phyloP scores from a whole-genome alignment of 306 rosid species.

The Castanea crenata region DNA sequence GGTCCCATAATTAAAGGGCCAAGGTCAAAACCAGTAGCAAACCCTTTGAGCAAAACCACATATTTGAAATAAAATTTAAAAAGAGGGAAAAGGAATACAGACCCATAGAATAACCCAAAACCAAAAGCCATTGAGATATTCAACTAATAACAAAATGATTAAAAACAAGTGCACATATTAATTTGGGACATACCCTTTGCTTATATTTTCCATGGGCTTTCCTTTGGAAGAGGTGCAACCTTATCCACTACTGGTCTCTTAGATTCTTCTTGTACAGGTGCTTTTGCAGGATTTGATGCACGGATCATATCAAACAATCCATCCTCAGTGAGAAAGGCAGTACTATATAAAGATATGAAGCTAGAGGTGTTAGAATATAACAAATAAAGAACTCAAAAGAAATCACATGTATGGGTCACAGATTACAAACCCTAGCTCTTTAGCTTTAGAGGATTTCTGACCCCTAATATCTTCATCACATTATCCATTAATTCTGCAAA shows the following conservation, averaged over 20 bases:
- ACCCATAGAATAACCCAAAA: neutral
- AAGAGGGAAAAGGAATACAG: neutral
- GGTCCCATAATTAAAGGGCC: neutral
- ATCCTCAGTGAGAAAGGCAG: conserved; percentile 87
- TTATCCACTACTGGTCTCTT: conserved; percentile 42
- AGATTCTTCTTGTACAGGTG: conserved; percentile 37
- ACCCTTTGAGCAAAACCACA: neutral
- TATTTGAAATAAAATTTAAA: no score
- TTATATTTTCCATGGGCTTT: conserved; percentile 49
- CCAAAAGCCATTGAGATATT: neutral
- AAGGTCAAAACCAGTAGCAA: neutral
- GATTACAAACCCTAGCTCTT: conserved; percentile 84
- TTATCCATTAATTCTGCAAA: conserved; percentile 79
- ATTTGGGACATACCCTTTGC: conserved; percentile 53
- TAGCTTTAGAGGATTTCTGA: conserved; percentile 81
- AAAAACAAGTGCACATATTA: neutral
- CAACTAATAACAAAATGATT: neutral
- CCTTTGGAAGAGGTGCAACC: conserved; percentile 42
- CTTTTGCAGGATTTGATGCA: conserved; percentile 56
- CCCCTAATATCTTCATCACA: conserved; percentile 98
- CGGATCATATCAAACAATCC: conserved; percentile 80
- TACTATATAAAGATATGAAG: conserved; percentile 41
- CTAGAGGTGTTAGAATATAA: neutral
- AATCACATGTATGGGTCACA: conserved; percentile 14
- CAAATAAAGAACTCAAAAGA: conserved; percentile 15